Conservation (phyloP, 2,329 filamentous ascomycete species). For the Macrophomina pseudophaseolina region DNA sequence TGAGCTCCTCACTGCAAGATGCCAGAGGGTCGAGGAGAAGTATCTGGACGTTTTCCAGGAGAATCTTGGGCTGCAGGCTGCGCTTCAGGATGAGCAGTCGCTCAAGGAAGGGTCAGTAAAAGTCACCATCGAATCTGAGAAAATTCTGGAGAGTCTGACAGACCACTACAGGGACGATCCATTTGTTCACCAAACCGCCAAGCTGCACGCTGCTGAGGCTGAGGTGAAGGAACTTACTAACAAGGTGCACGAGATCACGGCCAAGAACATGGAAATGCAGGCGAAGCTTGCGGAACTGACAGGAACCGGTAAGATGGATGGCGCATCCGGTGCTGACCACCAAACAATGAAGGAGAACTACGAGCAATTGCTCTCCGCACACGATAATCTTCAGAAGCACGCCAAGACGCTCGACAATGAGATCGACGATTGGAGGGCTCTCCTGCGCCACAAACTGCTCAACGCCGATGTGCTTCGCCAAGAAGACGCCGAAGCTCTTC, state of each 20-base stretch:
- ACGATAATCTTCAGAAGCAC: conserved; percentile 42
- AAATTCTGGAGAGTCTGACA: conserved; percentile 14
- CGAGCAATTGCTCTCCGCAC: conserved; percentile 41
- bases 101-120: conserved; percentile 35
- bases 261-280: conserved; percentile 28
- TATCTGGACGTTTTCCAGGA: conserved; percentile 50
- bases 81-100: conserved; percentile 40
- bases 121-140: conserved; percentile 32
- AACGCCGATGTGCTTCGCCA: conserved; percentile 40
- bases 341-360: conserved; percentile 41
- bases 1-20: conserved; percentile 43
- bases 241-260: conserved; percentile 25
- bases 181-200: conserved; percentile 46
- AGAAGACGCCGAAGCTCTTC: conserved; percentile 40
- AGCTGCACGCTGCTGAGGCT: conserved; percentile 41
- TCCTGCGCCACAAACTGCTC: conserved; percentile 41
- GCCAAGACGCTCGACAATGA: conserved; percentile 42
- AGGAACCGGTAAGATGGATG: conserved; percentile 29
- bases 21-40: conserved; percentile 46
- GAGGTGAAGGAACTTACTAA: conserved; percentile 31
- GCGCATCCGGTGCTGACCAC: conserved; percentile 37
- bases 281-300: conserved; percentile 20
- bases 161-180: conserved; percentile 30
- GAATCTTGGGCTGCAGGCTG: conserved; percentile 44
- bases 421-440: conserved; percentile 42